phyloP scores from a whole-genome alignment of 2,329 filamentous ascomycete species.

The Ophiocordyceps camponoti-floridani region DNA sequence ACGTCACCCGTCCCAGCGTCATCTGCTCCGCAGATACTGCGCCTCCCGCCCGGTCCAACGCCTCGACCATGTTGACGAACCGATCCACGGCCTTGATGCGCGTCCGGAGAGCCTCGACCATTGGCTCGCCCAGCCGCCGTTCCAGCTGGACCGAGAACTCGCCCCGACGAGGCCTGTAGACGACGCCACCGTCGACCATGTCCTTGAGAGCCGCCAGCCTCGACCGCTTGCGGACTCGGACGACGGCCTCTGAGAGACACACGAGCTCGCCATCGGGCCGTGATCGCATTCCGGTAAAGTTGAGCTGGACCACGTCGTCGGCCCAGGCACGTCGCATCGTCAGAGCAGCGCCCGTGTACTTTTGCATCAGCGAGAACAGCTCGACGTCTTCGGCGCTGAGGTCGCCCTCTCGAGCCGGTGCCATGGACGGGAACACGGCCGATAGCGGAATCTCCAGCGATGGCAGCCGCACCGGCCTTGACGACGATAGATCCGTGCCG shows the following conservation, averaged over 20 bases:
- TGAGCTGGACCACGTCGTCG: conserved; percentile 37
- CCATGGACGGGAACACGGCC: conserved; percentile 21
- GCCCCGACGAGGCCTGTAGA: conserved; percentile 39
- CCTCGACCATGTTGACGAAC: conserved; percentile 51
- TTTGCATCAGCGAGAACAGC: conserved; percentile 8
- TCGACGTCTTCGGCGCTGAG: conserved; percentile 4
- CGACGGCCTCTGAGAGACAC: conserved; percentile 32
- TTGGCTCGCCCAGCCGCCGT: conserved; percentile 37
- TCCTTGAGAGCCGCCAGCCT: conserved; percentile 37
- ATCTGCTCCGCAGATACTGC: conserved; percentile 39
- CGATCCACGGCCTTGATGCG: conserved; percentile 50
- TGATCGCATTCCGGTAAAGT: conserved; percentile 29
- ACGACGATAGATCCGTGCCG: conserved; percentile 18
- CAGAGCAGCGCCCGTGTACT: conserved; percentile 4
- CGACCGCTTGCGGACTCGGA: conserved; percentile 32
- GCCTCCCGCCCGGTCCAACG: conserved; percentile 37
- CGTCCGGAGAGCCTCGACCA: conserved; percentile 38
- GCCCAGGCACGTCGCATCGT: conserved; percentile 31
- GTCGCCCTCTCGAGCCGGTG: conserved; percentile 4
- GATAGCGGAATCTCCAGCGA: conserved; percentile 30
- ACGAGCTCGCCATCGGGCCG: conserved; percentile 10
- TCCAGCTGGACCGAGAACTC: conserved; percentile 45
- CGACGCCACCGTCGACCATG: conserved; percentile 41
- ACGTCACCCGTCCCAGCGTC: conserved; percentile 44
- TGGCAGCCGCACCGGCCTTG: conserved; percentile 26